Conservation (phyloP, 164 flowering plant genomes). For the Saururus chinensis region DNA sequence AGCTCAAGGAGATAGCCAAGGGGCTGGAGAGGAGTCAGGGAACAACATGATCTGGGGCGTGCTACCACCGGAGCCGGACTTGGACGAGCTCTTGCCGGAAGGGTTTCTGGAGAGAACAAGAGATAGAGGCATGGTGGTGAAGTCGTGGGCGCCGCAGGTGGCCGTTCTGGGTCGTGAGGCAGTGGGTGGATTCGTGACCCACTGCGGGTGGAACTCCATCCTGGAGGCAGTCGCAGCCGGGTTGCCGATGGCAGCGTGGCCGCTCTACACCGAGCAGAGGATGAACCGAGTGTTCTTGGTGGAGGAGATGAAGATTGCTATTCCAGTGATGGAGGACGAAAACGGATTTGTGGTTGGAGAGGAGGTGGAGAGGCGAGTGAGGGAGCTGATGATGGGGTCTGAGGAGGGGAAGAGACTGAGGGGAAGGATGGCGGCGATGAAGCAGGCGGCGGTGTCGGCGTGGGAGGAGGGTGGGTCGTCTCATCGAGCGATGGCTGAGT, state of each 20-base stretch:
- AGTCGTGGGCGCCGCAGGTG: constrained; percentile 41
- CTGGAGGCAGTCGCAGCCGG: too few relatives aligned
- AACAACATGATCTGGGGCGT: constrained; percentile 34
- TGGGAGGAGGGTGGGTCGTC: constrained; percentile 27
- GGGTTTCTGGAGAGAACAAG: constrained; percentile 28
- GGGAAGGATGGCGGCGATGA: constrained; percentile 8
- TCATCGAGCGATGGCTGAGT: constrained; percentile 3
- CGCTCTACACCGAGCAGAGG: constrained; percentile 33
- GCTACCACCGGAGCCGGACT: constrained; percentile 17
- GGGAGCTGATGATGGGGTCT: constrained; percentile 26
- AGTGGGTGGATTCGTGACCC: too few relatives aligned
- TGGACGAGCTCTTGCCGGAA: constrained; percentile 17
- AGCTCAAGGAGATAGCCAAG: constrained; percentile 24
- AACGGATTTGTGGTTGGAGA: constrained; percentile 18
- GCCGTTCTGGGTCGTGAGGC: too few relatives aligned
- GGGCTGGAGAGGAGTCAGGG: constrained; percentile 35
- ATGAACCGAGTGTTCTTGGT: constrained; percentile 21
- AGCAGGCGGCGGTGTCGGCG: too few relatives aligned
- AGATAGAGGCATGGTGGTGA: constrained; percentile 27
- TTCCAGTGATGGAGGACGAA: constrained; percentile 14
- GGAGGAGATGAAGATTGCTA: constrained; percentile 25
- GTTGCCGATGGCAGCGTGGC: too few relatives aligned
- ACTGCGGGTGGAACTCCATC: too few relatives aligned
- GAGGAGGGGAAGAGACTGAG: constrained; percentile 18
- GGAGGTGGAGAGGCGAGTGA: too few relatives aligned